Evolutionary conservation across 331 rosid species (phyloP).

Genomic region (Rosa hybrid): DNA sequence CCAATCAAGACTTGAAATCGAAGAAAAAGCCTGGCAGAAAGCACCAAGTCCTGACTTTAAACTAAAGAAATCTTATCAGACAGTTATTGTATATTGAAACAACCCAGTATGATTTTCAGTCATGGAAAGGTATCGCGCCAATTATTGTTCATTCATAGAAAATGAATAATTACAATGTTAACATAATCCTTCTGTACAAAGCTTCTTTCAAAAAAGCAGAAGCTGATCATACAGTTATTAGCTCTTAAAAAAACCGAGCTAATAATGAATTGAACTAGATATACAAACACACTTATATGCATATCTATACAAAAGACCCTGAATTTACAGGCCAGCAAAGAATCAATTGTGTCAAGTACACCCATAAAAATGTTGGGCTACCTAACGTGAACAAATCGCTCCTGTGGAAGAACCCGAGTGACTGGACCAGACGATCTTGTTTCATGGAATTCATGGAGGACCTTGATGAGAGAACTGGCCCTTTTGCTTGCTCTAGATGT

Average conservation of each 20-base stretch:
- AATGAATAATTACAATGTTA: conserved; percentile 14
- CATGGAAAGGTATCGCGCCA: conserved; percentile 4
- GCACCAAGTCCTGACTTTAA: not conserved
- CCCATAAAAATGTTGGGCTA: conserved; percentile 51
- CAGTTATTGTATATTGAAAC: conserved; percentile 14
- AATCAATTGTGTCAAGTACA: conserved; percentile 28
- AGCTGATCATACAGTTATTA: conserved; percentile 46
- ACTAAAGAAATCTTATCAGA: not conserved
- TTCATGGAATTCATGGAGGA: conserved; percentile 67
- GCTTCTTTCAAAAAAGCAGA: conserved; percentile 57
- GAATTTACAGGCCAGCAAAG: conserved; percentile 40
- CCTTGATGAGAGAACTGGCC: conserved; percentile 65
- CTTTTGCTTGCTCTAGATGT: conserved; percentile 61
- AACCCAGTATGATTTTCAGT: not conserved
- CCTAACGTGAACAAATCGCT: conserved; percentile 58
- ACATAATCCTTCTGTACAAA: conserved; percentile 26
- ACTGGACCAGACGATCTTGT: conserved; percentile 50
- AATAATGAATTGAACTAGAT: conserved; percentile 29
- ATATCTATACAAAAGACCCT: conserved; percentile 16
- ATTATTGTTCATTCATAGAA: conserved; percentile 16
- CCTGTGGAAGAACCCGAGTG: conserved; percentile 45
- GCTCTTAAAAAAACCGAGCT: conserved; percentile 73
- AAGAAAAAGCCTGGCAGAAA: not conserved
- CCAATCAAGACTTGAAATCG: conserved; percentile 5
- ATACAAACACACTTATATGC: not conserved